phyloP scores from a whole-genome alignment of 2,329 filamentous ascomycete species.

The Xylogone sp. region DNA sequence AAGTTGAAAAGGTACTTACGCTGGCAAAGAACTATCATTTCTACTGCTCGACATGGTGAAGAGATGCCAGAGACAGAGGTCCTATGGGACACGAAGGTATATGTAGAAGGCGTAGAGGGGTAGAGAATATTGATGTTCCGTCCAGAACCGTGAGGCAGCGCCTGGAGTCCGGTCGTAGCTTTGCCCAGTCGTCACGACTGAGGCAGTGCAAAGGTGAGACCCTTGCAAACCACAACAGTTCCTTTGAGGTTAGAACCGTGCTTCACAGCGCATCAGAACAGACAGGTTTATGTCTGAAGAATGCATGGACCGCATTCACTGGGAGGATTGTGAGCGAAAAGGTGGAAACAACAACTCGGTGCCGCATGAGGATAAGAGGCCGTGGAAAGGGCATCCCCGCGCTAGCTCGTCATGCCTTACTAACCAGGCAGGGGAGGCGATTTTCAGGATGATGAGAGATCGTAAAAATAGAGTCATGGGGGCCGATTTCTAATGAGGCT shows the following conservation, averaged over 20 bases:
- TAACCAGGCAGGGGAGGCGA: not conserved
- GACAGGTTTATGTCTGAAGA: not conserved
- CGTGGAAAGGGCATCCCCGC: not conserved
- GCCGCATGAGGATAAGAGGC: not conserved
- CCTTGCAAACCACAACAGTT: conserved; percentile 1
- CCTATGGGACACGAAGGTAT: conserved; percentile 1
- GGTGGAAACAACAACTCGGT: not conserved
- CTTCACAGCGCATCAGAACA: not conserved
- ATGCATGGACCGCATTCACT: not conserved
- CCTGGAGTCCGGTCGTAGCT: not conserved
- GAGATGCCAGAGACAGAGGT: conserved; percentile 25
- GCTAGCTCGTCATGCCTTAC: not conserved
- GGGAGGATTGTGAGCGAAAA: not conserved
- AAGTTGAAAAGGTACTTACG: conserved; percentile 44
- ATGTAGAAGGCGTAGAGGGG: not conserved
- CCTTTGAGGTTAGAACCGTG: not conserved
- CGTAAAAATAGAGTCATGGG: not conserved
- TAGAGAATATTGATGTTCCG: not conserved
- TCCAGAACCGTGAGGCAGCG: not conserved
- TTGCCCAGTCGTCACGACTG: conserved; percentile 3
- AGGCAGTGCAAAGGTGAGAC: conserved; percentile 7
- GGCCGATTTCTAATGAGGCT: not conserved
- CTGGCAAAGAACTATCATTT: conserved; percentile 58
- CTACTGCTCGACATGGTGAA: conserved; percentile 42
- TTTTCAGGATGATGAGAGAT: not conserved